phyloP scores from a whole-genome alignment of 108 stramenopile species.

The Licmophora abbreviata region DNA sequence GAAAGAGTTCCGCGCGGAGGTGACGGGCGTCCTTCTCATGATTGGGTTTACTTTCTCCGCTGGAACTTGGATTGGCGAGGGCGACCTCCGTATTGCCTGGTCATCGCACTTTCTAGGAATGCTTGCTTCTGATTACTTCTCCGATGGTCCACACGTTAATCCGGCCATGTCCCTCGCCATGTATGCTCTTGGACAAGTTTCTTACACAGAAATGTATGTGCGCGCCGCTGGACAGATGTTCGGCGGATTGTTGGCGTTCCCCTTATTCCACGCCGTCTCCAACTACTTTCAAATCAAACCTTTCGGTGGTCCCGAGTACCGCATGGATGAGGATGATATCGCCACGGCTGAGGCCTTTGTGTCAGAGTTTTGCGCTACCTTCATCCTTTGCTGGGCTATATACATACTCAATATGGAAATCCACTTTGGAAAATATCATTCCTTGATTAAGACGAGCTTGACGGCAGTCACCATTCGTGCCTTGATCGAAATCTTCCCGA shows the following conservation, averaged over 20 bases:
- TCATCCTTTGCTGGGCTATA: slow-evolving; percentile 63
- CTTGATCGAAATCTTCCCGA: slow-evolving; percentile 76
- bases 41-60: slow-evolving; percentile 78
- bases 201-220: slow-evolving; percentile 72
- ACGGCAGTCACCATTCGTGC: slow-evolving; percentile 79
- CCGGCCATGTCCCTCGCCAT: slow-evolving; percentile 73
- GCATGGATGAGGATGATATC: slow-evolving; percentile 37
- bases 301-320: slow-evolving; percentile 82
- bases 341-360: slow-evolving; percentile 43
- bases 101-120: slow-evolving; percentile 64
- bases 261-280: slow-evolving; percentile 53
- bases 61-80: slow-evolving; percentile 78
- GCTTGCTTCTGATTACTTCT: slow-evolving; percentile 67
- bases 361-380: slow-evolving; percentile 65
- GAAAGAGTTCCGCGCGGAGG: slow-evolving; percentile 53
- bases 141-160: slow-evolving; percentile 55
- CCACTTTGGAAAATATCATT: slow-evolving; percentile 79
- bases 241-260: slow-evolving; percentile 80
- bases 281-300: slow-evolving; percentile 42
- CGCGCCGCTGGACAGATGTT: slow-evolving; percentile 72
- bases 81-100: slow-evolving; percentile 57
- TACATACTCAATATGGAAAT: slow-evolving; percentile 83
- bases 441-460: slow-evolving; percentile 80
- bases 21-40: slow-evolving; percentile 77
- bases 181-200: slow-evolving; percentile 63